Evolutionary conservation across 371 early-diverging fungal genomes (phyloP), one percentile per base, ranked within the genome.

Genomic region (Actinomortierella wolfii): DNA sequence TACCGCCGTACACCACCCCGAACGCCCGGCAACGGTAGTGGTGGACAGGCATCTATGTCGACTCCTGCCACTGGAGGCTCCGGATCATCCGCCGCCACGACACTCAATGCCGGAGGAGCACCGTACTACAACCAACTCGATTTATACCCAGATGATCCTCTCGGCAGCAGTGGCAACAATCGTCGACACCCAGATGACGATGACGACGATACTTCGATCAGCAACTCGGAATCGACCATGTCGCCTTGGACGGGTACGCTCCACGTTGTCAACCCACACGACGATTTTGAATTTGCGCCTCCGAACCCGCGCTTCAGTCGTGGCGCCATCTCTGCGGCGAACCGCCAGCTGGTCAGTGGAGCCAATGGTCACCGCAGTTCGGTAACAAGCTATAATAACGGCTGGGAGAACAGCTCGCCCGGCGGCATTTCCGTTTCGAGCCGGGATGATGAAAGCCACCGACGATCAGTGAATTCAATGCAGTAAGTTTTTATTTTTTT

Each of bases 391-490:
- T 47, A 47, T 21, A 47, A 24, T 8, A 34, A 34, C 11, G 34
- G 4, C 7, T 47, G 47, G 47, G 74, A 73, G 20, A 62, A 60
- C 0, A 46, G 56, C 28, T 73, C 74, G n/a, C 67, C 67, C 1
- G 74, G 74, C 17, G 74, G 74, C 14, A 11, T 11, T 4, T 73
- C 67, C 2, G 41, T 59, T 9, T 73, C 63, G 14, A 67, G 74
- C 34, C 71, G 70, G 1, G 70, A 70, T 0, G 73, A 71, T 42
- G 67, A 73, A 34, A 43, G 46, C 39, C 57, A 67, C 18, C 55
- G 67, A 28, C 67, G 74, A 39, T 73, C 74, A 6, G 74, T 66
- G 39, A 73, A 73, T 24, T 73, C 74, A 3, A 73, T 73, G 67
- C 74, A 73, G 67, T 70, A 58, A 29, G 69, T 57, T 43, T n/a